A percentile compares a stretch with the other conserved stretches of the same genome.
phyloP scores from a whole-genome alignment of 2,329 filamentous ascomycete genomes.

The Diaporthe sp. region DNA sequence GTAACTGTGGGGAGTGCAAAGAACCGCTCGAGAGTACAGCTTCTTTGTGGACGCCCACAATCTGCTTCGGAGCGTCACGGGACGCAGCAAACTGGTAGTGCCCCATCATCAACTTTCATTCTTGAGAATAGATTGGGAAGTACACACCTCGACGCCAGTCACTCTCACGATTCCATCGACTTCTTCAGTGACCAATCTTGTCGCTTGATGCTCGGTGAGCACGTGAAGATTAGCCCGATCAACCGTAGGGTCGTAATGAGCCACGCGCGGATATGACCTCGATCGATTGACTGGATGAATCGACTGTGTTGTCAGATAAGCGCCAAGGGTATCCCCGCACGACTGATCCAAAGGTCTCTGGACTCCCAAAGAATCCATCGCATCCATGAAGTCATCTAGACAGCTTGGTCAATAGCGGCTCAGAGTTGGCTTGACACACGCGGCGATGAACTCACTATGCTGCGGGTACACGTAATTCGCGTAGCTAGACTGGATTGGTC shows the following conservation, averaged over 20 bases:
- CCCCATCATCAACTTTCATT: neutral
- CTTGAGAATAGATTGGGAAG: neutral
- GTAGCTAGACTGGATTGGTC: neutral
- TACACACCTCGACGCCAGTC: neutral
- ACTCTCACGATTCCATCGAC: neutral
- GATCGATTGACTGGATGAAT: neutral
- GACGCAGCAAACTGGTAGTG: neutral
- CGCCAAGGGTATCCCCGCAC: neutral
- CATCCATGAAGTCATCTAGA: conserved; percentile 5
- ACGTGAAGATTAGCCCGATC: neutral
- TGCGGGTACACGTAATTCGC: neutral
- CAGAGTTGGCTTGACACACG: neutral
- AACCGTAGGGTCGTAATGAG: neutral
- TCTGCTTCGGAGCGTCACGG: neutral
- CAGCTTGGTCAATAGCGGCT: neutral
- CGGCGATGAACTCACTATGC: neutral
- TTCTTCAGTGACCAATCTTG: neutral
- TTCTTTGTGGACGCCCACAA: neutral
- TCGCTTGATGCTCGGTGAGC: neutral
- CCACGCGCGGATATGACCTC: neutral
- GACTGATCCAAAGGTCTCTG: neutral
- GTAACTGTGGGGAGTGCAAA: neutral
- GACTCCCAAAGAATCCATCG: neutral
- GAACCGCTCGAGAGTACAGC: neutral
- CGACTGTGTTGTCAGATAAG: neutral